phyloP scores from a whole-genome alignment of 345 rosid species.

The Raphanus raphanistrum region DNA sequence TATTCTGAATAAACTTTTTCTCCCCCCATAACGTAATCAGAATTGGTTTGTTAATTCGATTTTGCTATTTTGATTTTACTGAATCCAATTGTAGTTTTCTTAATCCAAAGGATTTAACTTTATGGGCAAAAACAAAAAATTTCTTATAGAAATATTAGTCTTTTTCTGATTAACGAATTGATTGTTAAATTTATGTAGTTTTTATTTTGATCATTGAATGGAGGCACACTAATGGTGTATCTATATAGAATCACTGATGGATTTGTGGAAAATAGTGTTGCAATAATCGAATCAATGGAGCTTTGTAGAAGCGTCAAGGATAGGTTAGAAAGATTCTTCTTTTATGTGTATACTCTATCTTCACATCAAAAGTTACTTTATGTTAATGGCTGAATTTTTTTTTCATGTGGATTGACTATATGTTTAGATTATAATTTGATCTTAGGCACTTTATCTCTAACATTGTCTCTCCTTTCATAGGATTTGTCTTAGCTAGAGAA shows the following conservation, averaged over 20 bases:
- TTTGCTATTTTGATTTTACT: background rate
- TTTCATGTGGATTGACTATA: background rate
- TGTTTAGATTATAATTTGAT: background rate
- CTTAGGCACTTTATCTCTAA: background rate
- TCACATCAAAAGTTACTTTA: background rate
- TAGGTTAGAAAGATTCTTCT: slow-evolving; percentile 49
- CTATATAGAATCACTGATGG: slow-evolving; percentile 59
- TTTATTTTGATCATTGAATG: background rate
- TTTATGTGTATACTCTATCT: background rate
- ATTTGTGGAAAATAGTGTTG: slow-evolving; percentile 77
- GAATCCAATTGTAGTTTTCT: background rate
- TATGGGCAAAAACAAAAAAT: background rate
- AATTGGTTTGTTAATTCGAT: slow-evolving; percentile 39
- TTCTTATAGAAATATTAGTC: background rate
- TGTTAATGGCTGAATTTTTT: background rate
- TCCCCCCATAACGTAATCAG: slow-evolving; percentile 43
- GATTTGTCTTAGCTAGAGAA: slow-evolving; percentile 53
- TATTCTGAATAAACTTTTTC: background rate
- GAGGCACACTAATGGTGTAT: background rate
- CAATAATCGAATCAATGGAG: slow-evolving; percentile 94
- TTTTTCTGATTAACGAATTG: too few species aligned
- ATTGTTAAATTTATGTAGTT: background rate
- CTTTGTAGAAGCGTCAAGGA: slow-evolving; percentile 91
- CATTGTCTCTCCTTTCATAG: slow-evolving; percentile 38
- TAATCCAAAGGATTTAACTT: background rate